Conservation (phyloP, 257 asterid genomes). For the Forsythia viridissima region DNA sequence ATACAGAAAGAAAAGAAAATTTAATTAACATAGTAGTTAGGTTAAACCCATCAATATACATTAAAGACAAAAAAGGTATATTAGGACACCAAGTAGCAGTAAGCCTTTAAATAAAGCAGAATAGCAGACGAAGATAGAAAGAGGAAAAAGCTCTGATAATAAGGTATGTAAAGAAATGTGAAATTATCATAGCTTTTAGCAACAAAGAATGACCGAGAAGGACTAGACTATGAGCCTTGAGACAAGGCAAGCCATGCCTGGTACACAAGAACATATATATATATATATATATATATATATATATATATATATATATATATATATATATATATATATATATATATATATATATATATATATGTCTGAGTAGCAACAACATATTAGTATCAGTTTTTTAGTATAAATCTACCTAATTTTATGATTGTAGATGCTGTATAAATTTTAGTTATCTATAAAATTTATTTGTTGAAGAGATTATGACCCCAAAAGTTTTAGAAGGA, state of each 20-base stretch:
- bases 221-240: background rate
- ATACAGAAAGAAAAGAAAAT: constrained; percentile 1
- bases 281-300: too few relatives aligned
- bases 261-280: background rate
- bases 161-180: background rate
- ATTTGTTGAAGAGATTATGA: background rate
- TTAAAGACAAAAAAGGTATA: background rate
- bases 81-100: background rate
- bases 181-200: background rate
- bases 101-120: background rate
- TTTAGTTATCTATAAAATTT: background rate
- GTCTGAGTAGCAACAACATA: background rate
- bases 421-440: background rate
- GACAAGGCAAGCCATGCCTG: background rate
- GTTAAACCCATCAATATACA: background rate
- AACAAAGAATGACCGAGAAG: background rate
- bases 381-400: background rate
- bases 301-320: too few relatives aligned
- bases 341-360: too few relatives aligned
- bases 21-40: background rate
- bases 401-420: background rate
- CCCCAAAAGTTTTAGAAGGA: background rate
- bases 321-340: too few relatives aligned
- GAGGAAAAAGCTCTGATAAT: background rate
- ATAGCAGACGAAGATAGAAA: background rate